These are phyloP conservation scores for Aureobasidium musti DNA, from an alignment of 2,329 filamentous ascomycete genomes.

Conservation along the genomic window DNA sequence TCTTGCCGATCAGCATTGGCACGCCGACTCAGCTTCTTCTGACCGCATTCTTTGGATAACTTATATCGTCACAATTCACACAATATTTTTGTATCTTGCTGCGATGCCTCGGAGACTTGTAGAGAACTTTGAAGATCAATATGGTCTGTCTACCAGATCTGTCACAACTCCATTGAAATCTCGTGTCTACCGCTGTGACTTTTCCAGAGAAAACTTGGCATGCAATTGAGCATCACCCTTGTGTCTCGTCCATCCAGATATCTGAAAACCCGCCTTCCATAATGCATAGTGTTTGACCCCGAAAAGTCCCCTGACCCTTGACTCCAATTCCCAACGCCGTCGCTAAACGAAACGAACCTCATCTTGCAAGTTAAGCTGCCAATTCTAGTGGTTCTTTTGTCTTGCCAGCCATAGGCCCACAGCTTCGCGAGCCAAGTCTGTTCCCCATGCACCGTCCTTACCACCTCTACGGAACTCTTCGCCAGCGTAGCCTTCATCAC, in stretches of 20 bases:
- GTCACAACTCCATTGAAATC: background rate
- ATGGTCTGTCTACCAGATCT: background rate
- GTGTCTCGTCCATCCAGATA: background rate
- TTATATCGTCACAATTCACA: background rate
- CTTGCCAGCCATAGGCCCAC: constrained; percentile 63
- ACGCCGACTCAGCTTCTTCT: background rate
- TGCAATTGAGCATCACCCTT: background rate
- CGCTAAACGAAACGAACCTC: constrained; percentile 14
- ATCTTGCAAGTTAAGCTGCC: background rate
- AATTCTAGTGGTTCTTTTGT: constrained; percentile 31
- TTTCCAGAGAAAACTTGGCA: background rate
- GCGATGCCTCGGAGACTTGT: background rate
- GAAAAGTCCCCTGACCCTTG: background rate
- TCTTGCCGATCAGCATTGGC: constrained; percentile 16
- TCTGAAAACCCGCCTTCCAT: constrained; percentile 1
- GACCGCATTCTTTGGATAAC: background rate
- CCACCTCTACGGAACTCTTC: constrained; percentile 71
- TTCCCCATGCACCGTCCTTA: constrained; percentile 63
- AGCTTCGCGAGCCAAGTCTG: constrained; percentile 61
- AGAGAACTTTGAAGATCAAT: background rate
- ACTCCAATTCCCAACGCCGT: constrained; percentile 24
- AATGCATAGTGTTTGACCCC: constrained; percentile 3
- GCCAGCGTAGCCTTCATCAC: constrained; percentile 53
- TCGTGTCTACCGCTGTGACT: background rate
- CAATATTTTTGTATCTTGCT: background rate